Conservation (phyloP, 768 basidiomycete genomes). For the Pisolithus orientalis region DNA sequence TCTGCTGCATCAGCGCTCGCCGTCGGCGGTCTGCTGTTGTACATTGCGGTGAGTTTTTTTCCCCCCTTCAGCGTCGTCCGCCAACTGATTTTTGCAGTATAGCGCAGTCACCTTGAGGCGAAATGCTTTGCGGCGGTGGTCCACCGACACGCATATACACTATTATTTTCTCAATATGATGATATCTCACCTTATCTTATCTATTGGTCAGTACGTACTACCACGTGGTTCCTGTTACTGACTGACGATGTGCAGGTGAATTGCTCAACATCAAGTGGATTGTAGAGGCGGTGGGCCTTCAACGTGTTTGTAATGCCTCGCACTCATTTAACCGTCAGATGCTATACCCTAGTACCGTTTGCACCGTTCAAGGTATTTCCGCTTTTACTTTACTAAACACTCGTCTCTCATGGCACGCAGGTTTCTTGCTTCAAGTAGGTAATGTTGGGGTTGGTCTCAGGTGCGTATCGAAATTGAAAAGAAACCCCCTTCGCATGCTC, state of each 20-base stretch:
- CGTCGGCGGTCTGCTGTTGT: conserved; percentile 21
- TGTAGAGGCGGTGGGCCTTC: no score
- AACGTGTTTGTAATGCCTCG: background rate
- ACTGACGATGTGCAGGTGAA: background rate
- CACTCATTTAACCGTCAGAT: conserved; percentile 10
- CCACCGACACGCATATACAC: no score
- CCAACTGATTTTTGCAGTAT: conserved; percentile 14
- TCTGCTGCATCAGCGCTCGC: conserved; percentile 26
- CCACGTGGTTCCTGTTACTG: background rate
- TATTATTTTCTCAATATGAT: conserved; percentile 13
- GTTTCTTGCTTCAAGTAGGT: conserved; percentile 32
- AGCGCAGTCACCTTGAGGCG: conserved; percentile 18
- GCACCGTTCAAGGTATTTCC: conserved; percentile 30
- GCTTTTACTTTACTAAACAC: background rate
- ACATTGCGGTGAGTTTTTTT: conserved; percentile 21
- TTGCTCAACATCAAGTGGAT: no score
- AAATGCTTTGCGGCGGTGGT: conserved; percentile 23
- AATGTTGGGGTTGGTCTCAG: conserved; percentile 36
- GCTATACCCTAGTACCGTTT: conserved; percentile 25
- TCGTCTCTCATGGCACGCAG: conserved; percentile 9
- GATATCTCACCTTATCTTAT: conserved; percentile 28
- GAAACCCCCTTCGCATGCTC: background rate
- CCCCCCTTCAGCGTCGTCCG: no score
- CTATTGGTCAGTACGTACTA: conserved; percentile 20
- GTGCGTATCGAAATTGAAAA: conserved; percentile 14